Conservation (phyloP, 192 early-diverging fungal genomes). For the Mortierella antarctica region DNA sequence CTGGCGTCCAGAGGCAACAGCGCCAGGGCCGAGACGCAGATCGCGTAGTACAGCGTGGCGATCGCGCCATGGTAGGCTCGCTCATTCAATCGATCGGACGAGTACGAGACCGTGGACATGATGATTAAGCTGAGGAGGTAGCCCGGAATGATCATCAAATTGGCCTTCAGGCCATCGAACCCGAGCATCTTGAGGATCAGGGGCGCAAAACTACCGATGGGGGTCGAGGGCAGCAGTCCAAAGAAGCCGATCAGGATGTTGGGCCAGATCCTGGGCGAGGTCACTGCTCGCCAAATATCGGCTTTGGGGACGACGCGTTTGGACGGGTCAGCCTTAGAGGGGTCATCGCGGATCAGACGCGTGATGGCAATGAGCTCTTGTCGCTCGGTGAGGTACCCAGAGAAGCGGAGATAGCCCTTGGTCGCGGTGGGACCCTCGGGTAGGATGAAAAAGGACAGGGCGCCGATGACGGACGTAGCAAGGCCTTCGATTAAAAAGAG, state of each 20-base stretch:
- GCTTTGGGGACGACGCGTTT: conserved; percentile 46
- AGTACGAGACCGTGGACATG: conserved; percentile 40
- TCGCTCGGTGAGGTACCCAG: conserved; percentile 64
- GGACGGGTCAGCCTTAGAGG: conserved; percentile 57
- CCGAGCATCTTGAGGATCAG: conserved; percentile 57
- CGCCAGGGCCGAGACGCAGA: conserved; percentile 30
- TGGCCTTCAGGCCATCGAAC: conserved; percentile 45
- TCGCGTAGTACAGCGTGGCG: conserved; percentile 37
- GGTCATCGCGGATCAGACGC: conserved; percentile 70
- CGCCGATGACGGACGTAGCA: conserved; percentile 60
- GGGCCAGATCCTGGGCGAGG: conserved; percentile 41
- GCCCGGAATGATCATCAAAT: conserved; percentile 56
- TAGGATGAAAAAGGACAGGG: conserved; percentile 65
- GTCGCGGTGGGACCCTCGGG: conserved; percentile 61
- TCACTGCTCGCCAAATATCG: conserved; percentile 35
- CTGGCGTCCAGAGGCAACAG: conserved; percentile 23
- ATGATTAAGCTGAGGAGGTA: conserved; percentile 29
- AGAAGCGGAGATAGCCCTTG: conserved; percentile 35
- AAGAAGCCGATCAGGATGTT: conserved; percentile 55
- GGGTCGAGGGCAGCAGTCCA: conserved; percentile 41
- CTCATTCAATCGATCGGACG: conserved; percentile 38
- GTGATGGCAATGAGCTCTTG: conserved; percentile 67
- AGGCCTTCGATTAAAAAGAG: conserved; percentile 72
- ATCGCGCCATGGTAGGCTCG: conserved; percentile 31
- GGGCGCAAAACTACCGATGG: conserved; percentile 45